phyloP scores from a whole-genome alignment of 192 early-diverging fungal genomes.

The Podochytrium sp. region DNA sequence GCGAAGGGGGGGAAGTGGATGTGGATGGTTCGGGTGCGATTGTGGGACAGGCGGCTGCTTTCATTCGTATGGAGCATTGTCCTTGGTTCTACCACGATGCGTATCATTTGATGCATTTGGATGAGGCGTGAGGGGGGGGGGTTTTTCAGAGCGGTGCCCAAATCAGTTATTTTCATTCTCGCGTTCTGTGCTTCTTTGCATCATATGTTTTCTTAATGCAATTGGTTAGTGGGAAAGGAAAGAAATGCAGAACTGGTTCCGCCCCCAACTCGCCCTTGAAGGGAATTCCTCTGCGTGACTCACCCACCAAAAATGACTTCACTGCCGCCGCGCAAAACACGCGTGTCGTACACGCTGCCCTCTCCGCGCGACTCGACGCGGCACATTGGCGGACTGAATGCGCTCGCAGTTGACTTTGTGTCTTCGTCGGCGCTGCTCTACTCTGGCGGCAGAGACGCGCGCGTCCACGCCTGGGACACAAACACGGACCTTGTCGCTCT shows the following conservation, averaged over 20 bases:
- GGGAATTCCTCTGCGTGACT: too few species aligned
- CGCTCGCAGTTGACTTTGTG: constrained; percentile 71
- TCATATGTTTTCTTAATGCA: too few species aligned
- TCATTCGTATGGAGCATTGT: neutral
- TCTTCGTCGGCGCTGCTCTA: constrained; percentile 66
- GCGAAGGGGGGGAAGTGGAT: too few species aligned
- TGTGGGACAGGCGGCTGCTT: neutral
- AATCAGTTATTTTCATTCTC: too few species aligned
- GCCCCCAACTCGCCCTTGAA: too few species aligned
- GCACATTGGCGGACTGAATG: constrained; percentile 73
- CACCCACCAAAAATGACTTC: neutral
- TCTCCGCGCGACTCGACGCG: constrained; percentile 13
- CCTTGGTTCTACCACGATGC: neutral
- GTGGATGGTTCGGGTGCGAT: too few species aligned
- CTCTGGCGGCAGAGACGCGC: constrained; percentile 87
- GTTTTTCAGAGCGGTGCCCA: too few species aligned
- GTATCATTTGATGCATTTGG: neutral
- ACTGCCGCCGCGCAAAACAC: neutral
- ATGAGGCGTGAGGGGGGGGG: too few species aligned
- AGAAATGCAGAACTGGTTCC: too few species aligned
- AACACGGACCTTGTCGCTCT: constrained; percentile 49
- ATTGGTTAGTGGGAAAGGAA: too few species aligned
- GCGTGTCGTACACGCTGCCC: constrained; percentile 44
- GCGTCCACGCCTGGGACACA: constrained; percentile 86
- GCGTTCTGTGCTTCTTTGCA: too few species aligned